Evolutionary conservation across 2,329 filamentous ascomycete genomes (phyloP).

Genomic region (Calonectria pteridis): DNA sequence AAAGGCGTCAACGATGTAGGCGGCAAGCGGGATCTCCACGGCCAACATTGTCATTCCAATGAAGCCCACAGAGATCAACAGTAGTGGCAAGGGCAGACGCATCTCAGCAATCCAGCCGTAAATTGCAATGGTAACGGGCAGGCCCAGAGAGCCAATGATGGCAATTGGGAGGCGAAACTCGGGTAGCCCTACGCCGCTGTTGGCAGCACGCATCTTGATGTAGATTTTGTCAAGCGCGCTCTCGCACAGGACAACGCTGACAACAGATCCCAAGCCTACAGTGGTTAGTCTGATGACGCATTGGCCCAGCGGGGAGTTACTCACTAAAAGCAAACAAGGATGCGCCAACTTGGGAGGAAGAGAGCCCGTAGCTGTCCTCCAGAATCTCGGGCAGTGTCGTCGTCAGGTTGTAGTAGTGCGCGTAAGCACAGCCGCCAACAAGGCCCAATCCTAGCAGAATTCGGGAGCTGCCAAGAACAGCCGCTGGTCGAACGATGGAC

Average conservation of each 20-base stretch:
- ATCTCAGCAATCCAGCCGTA: not conserved
- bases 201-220: not conserved
- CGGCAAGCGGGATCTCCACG: not conserved
- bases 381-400: not conserved
- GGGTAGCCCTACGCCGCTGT: not conserved
- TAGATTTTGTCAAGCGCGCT: not conserved
- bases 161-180: not conserved
- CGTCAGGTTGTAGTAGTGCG: constrained; percentile 7
- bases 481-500: not conserved
- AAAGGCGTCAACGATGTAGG: not conserved
- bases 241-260: not conserved
- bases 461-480: not conserved
- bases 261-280: not conserved
- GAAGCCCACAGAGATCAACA: not conserved
- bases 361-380: not conserved
- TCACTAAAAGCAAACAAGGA: not conserved
- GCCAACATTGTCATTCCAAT: constrained; percentile 4
- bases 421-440: not conserved
- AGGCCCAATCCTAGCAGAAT: not conserved
- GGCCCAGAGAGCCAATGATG: not conserved
- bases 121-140: not conserved
- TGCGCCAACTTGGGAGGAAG: not conserved
- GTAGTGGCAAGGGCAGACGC: not conserved
- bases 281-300: not conserved
- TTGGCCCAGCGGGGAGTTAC: not conserved